Evolutionary conservation across 495 filamentous ascomycete species (phyloP).

Genomic region (Xylona heveae): DNA sequence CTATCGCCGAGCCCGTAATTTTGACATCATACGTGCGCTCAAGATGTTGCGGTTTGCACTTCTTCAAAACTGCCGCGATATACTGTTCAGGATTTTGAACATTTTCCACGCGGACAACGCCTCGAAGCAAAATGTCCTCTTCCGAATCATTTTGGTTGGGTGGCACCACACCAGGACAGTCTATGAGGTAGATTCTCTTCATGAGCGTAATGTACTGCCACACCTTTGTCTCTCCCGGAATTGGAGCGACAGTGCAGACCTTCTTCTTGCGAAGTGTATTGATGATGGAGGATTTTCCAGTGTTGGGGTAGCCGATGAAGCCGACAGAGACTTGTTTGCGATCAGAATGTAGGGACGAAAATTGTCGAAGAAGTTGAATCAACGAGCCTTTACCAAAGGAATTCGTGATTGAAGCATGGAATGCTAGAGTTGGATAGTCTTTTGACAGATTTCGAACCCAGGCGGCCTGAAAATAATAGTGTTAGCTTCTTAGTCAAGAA

Average conservation of each 20-base stretch:
- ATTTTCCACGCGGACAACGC: constrained; percentile 84
- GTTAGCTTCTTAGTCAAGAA: too few species aligned
- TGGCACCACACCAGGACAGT: constrained; percentile 90
- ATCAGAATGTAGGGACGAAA: constrained; percentile 72
- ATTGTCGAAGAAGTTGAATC: constrained; percentile 71
- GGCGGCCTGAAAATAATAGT: constrained; percentile 39
- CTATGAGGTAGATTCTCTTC: constrained; percentile 92
- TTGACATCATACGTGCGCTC: constrained; percentile 83
- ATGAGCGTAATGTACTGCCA: constrained; percentile 97
- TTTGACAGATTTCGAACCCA: constrained; percentile 69
- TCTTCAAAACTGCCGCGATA: constrained; percentile 58
- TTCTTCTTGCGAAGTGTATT: constrained; percentile 84
- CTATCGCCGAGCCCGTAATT: constrained; percentile 46
- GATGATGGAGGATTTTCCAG: constrained; percentile 89
- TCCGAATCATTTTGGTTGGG: constrained; percentile 62
- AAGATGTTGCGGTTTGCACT: constrained; percentile 67
- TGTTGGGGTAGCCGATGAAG: constrained; percentile 85
- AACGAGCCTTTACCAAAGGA: constrained; percentile 70
- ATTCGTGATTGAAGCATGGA: constrained; percentile 83
- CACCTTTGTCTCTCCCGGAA: constrained; percentile 88
- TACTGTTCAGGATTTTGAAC: constrained; percentile 93
- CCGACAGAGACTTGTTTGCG: constrained; percentile 85
- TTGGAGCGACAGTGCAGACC: constrained; percentile 84
- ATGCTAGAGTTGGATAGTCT: constrained; percentile 81
- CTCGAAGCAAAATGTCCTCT: constrained; percentile 76